Base-by-base conservation (phyloP, 257 asterid genomes). In the Solanum phureja region DNA sequence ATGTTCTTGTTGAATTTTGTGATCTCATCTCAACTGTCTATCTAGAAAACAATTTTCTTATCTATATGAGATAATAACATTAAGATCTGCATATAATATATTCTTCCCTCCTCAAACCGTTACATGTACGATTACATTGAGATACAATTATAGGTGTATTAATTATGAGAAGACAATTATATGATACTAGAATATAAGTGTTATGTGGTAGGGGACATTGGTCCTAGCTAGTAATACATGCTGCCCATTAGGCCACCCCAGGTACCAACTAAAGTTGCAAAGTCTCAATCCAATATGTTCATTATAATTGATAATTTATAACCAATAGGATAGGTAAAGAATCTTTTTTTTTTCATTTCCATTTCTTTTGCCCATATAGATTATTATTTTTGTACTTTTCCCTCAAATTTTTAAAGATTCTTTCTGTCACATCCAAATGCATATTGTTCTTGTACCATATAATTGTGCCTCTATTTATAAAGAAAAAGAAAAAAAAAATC, bases 201-300 rank as follows among this genome's bases (percentile, higher is more conserved):
- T 1, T 9, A 72, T 37, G 8, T 79, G 27, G 38, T 44, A 79
- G 24, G 64, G 84, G 24, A 11, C 60, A 79, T 42, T 64, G 64
- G 37, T 79, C 84, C 84, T 42, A 79, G 40, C 7, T 13, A 27
- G 34, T 42, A 79, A 4, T 79, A 79, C 85, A 79, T 79, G 85
- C 18, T 79, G 31, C 27, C 64, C 64, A 79, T 14, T 13, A 77
- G 49, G 8, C 38, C 34, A 40, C n/a, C n/a, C 21, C 6, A 75
- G 34, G 83, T 44, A 58, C 84, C 84, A 44, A 9, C 16, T 4
- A 27, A 79, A 44, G 66, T 11, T 79, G 85, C 24, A 16, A 27
- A 44, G 66, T 79, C 40, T 79, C 66, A 79, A 44, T 44, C 66
- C 40, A 79, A 42, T 27, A 42, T 14, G 64, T 24, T 14, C 83